A percentile compares a stretch with the other conserved stretches of the same genome.
phyloP scores from a whole-genome alignment of 2,329 filamentous ascomycete genomes.

The Amphichorda felina region DNA sequence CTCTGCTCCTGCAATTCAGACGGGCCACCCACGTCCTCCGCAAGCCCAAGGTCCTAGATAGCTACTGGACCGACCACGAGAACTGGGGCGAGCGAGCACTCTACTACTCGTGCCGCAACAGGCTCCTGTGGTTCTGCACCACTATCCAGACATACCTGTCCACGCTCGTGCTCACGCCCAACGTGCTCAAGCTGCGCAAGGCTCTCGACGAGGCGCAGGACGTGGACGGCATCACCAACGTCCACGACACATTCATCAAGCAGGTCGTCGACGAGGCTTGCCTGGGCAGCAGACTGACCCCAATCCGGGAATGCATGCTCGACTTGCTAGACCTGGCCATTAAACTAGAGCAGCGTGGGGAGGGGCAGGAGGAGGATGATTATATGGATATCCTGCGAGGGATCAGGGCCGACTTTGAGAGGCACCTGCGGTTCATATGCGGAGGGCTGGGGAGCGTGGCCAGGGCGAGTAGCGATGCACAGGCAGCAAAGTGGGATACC shows the following conservation, averaged over 20 bases:
- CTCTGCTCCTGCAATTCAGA: conserved; percentile 65
- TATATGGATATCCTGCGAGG: conserved; percentile 41
- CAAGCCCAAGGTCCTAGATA: conserved; percentile 32
- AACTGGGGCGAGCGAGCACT: conserved; percentile 28
- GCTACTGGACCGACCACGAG: conserved; percentile 22
- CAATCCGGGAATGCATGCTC: conserved; percentile 63
- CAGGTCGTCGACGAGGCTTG: conserved; percentile 57
- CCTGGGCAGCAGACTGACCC: conserved; percentile 53
- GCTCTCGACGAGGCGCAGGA: conserved; percentile 46
- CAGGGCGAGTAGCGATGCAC: conserved; percentile 54
- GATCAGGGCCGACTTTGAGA: conserved; percentile 52
- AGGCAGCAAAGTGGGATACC: conserved; percentile 60
- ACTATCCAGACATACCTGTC: conserved; percentile 66
- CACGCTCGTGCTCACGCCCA: conserved; percentile 56
- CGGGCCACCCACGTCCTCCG: conserved; percentile 58
- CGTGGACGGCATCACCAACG: conserved; percentile 68
- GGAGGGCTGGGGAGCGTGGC: conserved; percentile 65
- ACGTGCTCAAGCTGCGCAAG: conserved; percentile 41
- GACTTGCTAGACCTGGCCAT: conserved; percentile 66
- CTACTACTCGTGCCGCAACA: conserved; percentile 52
- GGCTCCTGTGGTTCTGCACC: conserved; percentile 67
- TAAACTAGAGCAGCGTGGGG: conserved; percentile 47
- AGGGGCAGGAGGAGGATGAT: conserved; percentile 25
- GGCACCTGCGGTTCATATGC: conserved; percentile 56
- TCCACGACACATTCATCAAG: conserved; percentile 53